These are phyloP conservation scores for Salix dunnii DNA, from an alignment of 345 rosid genomes.

Conservation along the genomic window DNA sequence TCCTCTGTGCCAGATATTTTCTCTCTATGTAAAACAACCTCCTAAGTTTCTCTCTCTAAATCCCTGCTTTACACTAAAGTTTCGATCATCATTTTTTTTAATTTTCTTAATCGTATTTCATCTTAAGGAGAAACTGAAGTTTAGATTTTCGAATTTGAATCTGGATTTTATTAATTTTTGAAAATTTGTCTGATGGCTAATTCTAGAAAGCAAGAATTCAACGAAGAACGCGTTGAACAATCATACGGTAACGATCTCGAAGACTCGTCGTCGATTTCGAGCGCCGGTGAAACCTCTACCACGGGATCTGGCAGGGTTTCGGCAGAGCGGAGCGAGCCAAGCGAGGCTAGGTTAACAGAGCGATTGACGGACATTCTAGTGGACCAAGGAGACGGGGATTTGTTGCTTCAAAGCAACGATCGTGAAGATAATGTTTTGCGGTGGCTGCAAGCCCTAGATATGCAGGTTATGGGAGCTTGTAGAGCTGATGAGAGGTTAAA, in stretches of 20 bases:
- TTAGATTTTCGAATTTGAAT: conserved; percentile 15
- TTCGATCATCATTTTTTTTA: background rate
- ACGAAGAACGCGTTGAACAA: conserved; percentile 35
- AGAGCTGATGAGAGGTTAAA: conserved; percentile 94
- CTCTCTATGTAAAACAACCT: background rate
- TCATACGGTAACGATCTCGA: conserved; percentile 34
- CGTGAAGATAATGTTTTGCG: conserved; percentile 71
- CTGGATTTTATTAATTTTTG: background rate
- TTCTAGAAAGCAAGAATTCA: conserved; percentile 40
- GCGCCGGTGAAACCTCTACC: conserved; percentile 27
- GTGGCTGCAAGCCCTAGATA: conserved; percentile 91
- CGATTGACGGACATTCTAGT: conserved; percentile 52
- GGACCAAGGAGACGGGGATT: conserved; percentile 56
- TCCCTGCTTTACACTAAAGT: background rate
- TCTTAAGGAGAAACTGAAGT: background rate
- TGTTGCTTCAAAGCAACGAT: conserved; percentile 54
- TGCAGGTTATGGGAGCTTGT: conserved; percentile 93
- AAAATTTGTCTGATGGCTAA: conserved; percentile 44
- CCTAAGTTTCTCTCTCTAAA: background rate
- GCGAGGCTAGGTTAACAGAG: conserved; percentile 46
- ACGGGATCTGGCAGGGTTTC: conserved; percentile 42
- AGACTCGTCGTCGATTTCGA: conserved; percentile 32
- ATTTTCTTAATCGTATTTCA: background rate
- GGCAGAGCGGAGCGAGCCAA: conserved; percentile 26
- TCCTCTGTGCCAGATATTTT: background rate